phyloP scores from a whole-genome alignment of 2,329 filamentous ascomycete genomes.

The Colletotrichum magnum region DNA sequence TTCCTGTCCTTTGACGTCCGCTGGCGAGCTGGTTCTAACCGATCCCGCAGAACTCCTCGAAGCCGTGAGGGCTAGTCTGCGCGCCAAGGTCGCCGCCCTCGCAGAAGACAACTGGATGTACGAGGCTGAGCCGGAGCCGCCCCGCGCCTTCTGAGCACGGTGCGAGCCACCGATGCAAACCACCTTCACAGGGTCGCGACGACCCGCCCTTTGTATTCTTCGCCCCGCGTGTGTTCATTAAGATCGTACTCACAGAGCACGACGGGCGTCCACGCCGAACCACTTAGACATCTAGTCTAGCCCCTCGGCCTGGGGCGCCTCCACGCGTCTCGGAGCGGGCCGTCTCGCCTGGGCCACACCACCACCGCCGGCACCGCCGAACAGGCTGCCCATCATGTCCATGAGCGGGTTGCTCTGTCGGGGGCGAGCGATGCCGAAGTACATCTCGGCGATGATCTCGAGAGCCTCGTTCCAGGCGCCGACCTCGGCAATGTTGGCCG shows the following conservation, averaged over 20 bases:
- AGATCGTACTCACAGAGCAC: slow-evolving; percentile 1
- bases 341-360: slow-evolving; percentile 55
- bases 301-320: slow-evolving; percentile 70
- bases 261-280: slow-evolving; percentile 9
- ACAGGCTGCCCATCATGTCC: slow-evolving; percentile 98
- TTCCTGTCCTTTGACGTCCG: background rate
- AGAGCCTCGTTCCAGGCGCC: slow-evolving; percentile 86
- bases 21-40: slow-evolving; percentile 22
- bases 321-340: slow-evolving; percentile 59
- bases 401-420: slow-evolving; percentile 92
- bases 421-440: slow-evolving; percentile 92
- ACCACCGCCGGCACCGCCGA: slow-evolving; percentile 79
- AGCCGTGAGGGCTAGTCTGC: slow-evolving; percentile 77
- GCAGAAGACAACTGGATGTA: slow-evolving; percentile 95
- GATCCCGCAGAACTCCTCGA: slow-evolving; percentile 75
- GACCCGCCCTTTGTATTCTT: slow-evolving; percentile 36
- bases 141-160: slow-evolving; percentile 52
- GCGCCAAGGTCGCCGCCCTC: slow-evolving; percentile 79
- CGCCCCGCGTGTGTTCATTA: slow-evolving; percentile 10
- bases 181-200: slow-evolving; percentile 28
- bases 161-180: slow-evolving; percentile 13
- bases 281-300: slow-evolving; percentile 63
- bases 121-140: slow-evolving; percentile 73
- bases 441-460: slow-evolving; percentile 93
- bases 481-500: slow-evolving; percentile 81